These are phyloP conservation scores for Petunia hybrid DNA, from an alignment of 305 asterid species.

Conservation along the genomic window DNA sequence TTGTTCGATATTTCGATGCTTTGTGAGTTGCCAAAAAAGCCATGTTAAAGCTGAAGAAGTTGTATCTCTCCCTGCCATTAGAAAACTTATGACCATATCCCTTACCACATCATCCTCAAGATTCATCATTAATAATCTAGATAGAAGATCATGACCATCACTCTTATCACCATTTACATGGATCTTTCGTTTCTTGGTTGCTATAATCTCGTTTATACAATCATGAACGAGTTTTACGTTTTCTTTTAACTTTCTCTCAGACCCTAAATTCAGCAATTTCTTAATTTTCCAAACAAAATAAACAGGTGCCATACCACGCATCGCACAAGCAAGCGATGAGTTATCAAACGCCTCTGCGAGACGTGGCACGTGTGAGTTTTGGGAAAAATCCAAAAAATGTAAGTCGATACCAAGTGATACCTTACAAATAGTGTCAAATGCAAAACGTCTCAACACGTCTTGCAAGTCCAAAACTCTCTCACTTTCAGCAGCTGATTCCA, in stretches of 20 bases:
- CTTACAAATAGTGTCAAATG: conserved; percentile 61
- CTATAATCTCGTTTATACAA: conserved; percentile 5
- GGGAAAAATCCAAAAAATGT: conserved; percentile 42
- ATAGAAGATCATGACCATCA: conserved; percentile 44
- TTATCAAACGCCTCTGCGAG: conserved; percentile 62
- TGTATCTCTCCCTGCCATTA: conserved; percentile 79
- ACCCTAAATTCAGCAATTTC: conserved; percentile 53
- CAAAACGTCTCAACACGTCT: conserved; percentile 61
- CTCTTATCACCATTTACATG: not conserved
- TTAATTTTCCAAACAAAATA: conserved; percentile 60
- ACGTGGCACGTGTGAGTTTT: conserved; percentile 36
- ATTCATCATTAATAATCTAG: conserved; percentile 47
- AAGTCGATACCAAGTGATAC: conserved; percentile 66
- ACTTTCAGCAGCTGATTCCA: conserved; percentile 41
- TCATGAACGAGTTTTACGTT: conserved; percentile 41
- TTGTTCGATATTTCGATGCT: conserved; percentile 47
- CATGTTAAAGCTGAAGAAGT: conserved; percentile 80
- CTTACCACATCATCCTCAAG: conserved; percentile 44
- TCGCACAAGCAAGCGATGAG: conserved; percentile 59
- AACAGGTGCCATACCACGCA: conserved; percentile 61
- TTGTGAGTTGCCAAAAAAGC: conserved; percentile 59
- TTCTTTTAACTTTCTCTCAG: conserved; percentile 56
- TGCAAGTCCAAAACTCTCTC: conserved; percentile 60
- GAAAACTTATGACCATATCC: conserved; percentile 66
- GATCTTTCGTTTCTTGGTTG: not conserved